A percentile compares a stretch with the other conserved stretches of the same genome.
Conservation (phyloP, 2,329 filamentous ascomycete species). For the Fusarium acutatum region DNA sequence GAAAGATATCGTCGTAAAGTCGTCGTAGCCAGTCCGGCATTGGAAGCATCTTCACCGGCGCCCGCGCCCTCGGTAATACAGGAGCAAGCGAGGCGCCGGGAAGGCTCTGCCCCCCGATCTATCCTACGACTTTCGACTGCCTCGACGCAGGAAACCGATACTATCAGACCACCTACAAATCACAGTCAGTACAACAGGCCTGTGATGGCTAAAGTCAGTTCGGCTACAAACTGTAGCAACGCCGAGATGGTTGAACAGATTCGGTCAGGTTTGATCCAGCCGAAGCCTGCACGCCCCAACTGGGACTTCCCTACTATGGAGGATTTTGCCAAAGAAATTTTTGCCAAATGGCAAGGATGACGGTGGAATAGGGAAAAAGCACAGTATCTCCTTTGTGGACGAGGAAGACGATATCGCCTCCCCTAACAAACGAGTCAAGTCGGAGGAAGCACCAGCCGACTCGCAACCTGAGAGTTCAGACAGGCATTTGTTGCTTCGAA, state of each 20-base stretch:
- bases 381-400: neutral
- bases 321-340: conserved; percentile 38
- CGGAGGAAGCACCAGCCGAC: neutral
- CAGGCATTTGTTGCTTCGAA: neutral
- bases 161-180: conserved; percentile 3
- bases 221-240: neutral
- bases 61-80: conserved; percentile 47
- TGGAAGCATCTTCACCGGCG: conserved; percentile 29
- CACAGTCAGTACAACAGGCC: conserved; percentile 39
- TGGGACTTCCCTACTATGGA: conserved; percentile 38
- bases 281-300: neutral
- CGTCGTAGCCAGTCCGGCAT: conserved; percentile 45
- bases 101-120: conserved; percentile 42
- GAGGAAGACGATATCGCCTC: neutral
- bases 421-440: conserved; percentile 24
- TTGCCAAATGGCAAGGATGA: neutral
- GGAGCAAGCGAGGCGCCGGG: conserved; percentile 49
- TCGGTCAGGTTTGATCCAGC: conserved; percentile 34
- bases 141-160: conserved; percentile 11
- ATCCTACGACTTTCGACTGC: conserved; percentile 45
- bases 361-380: neutral
- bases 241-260: conserved; percentile 43
- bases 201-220: conserved; percentile 17
- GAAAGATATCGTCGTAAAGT: conserved; percentile 42
- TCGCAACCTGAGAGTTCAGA: neutral